Evolutionary conservation across 2,329 filamentous ascomycete genomes (phyloP).

Genomic region (Fusarium verrucosum): DNA sequence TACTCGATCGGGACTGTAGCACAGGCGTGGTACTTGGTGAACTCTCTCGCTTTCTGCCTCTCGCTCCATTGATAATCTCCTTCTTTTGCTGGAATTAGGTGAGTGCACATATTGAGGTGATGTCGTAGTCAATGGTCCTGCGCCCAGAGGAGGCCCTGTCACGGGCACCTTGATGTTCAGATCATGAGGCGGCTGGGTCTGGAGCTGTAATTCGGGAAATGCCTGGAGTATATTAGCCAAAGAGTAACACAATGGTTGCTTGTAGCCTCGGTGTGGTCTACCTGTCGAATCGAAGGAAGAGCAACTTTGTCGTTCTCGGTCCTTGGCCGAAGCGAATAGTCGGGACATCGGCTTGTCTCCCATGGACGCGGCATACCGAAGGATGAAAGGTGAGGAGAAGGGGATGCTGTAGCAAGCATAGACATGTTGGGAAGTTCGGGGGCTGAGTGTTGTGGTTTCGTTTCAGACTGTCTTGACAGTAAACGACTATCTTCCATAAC

Average conservation of each 20-base stretch:
- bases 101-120: conserved; percentile 62
- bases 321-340: conserved; percentile 49
- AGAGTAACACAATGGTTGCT: neutral
- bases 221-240: conserved; percentile 49
- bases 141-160: conserved; percentile 49
- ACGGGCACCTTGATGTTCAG: conserved; percentile 45
- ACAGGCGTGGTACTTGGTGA: conserved; percentile 59
- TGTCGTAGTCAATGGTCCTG: conserved; percentile 45
- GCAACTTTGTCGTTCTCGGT: conserved; percentile 54
- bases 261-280: conserved; percentile 42
- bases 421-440: conserved; percentile 56
- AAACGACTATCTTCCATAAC: conserved; percentile 56
- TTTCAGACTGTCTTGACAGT: conserved; percentile 45
- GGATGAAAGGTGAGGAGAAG: conserved; percentile 52
- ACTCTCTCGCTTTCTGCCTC: conserved; percentile 52
- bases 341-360: conserved; percentile 50
- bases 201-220: conserved; percentile 56
- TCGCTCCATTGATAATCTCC: conserved; percentile 55
- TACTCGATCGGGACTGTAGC: conserved; percentile 50
- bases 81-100: conserved; percentile 59
- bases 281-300: conserved; percentile 64
- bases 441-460: conserved; percentile 39
- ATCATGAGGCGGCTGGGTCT: conserved; percentile 49
- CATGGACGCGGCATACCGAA: conserved; percentile 53
- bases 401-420: conserved; percentile 58